Base-by-base conservation (phyloP, 2,329 filamentous ascomycete genomes). In the Beauveria rudraprayagi region DNA sequence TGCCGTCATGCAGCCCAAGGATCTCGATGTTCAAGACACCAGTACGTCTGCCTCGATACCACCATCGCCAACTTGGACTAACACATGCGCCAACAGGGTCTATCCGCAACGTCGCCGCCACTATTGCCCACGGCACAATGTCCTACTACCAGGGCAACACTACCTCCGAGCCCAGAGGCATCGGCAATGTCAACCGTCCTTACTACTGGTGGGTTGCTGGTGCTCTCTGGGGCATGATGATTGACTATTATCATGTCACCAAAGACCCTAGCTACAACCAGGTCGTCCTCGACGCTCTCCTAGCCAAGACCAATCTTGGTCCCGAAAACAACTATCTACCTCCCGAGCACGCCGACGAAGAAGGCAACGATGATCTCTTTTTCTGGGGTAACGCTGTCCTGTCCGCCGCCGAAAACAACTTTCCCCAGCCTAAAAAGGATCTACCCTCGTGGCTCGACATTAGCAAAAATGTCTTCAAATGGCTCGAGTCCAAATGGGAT, bases 131-230 rank as follows among this genome's bases (percentile, higher is more conserved):
- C 56, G 85, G 80, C 52, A 76, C 86, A 67, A 84, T 89, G 78
- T 77, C 77, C 47, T 87, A 84, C 71, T 90, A 89, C 72, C 79
- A 77, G 1, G 87, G 86, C 54, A 87, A 87, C 67, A 73, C 77
- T 2, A 55, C 54, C 37, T 16, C 54, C 7, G 24, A 30, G 16
- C 50, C 28, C 4, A 26, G 84, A 72, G 79, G 80, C 9, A 79
- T 87, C 48, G 85, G 80, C 57, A 82, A 88, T 66, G 78, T 92
- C 37, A 83, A 85, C 3, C 71, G 78, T 30, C 87, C 87, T 26
- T 87, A 88, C 68, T 91, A 85, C 75, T 87, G 83, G 83, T 88
- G 85, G 85, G 81, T 86, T 66, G 77, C 79, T 41, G 86, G 86
- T 54, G 84, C 84, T 8, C 78, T 86, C 62, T 87, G 85, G 80